Base-by-base conservation (phyloP, 441 rosid species). In the Populus hybrid region DNA sequence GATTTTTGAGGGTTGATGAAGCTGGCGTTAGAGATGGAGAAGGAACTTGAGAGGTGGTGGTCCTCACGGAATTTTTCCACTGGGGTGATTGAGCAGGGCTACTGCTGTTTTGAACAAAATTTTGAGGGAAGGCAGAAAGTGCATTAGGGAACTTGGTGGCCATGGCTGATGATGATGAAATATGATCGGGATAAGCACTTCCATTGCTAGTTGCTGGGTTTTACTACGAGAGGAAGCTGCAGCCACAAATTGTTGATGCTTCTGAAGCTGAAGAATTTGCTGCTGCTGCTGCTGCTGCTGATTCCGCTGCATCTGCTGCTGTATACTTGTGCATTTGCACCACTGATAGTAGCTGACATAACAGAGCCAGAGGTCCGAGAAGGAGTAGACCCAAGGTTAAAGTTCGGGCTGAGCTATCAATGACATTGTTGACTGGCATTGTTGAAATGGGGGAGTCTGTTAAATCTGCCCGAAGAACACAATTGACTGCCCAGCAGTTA, bases 1-100 rank as follows among this genome's bases (percentile, higher is more conserved):
- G 85, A 40, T 83, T 89, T 80, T 93, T 91, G 5, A 84, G 84
- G 5, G 95, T 82, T 6, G 98, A 83, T 7, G 95, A 81, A 9
- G 92, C 76, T 35, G 94, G 82, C 11, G 91, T 72, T 23, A 91
- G 77, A 38, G 96, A 84, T 28, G 92, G 79, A 26, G 97, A 87
- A 74, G 92, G 86, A 73, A 83, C 86, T 80, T 87, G 97, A 72
- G 97, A 69, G 9, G 86, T 75, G 16, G 88, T 59, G 14, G 92
- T 77, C 83, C 95, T 88, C 23, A 78, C 82, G 68, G 98, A 88
- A 82, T 82, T 90, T 85, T 92, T 96, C 99, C 99, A 94, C 76
- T 89, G 99, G 70, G 93, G 83, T 74, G 97, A 86, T 42, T 92
- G 98, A 68, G 78, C 86, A 57, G 91, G 91, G 83, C 84, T 85